phyloP scores from a whole-genome alignment of 495 filamentous ascomycete genomes.

The Usnea hakonensis region DNA sequence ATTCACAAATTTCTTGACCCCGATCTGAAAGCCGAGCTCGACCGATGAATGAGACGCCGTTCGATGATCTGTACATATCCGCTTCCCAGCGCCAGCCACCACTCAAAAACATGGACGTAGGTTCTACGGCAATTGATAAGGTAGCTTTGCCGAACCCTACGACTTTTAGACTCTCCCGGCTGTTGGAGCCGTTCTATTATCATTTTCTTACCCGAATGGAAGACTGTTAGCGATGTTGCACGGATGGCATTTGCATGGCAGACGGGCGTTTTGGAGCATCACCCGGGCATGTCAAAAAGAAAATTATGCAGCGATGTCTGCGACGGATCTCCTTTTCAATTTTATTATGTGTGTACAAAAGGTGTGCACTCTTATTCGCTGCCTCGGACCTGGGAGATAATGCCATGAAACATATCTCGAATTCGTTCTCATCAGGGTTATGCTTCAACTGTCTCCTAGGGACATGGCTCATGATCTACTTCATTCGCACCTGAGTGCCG shows the following conservation, averaged over 20 bases:
- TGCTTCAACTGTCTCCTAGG: neutral
- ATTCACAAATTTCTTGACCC: constrained; percentile 24
- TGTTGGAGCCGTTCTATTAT: neutral
- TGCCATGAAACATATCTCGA: constrained; percentile 1
- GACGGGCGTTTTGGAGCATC: constrained; percentile 13
- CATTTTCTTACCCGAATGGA: neutral
- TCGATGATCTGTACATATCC: constrained; percentile 1
- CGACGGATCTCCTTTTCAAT: constrained; percentile 11
- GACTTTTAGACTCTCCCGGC: neutral
- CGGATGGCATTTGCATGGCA: constrained; percentile 15
- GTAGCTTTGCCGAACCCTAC: neutral
- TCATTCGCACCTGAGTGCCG: constrained; percentile 6
- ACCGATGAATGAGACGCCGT: constrained; percentile 13
- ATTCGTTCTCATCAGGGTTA: neutral
- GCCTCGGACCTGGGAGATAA: constrained; percentile 4
- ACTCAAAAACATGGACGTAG: neutral
- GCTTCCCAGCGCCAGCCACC: neutral
- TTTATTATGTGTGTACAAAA: neutral
- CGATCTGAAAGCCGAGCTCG: constrained; percentile 23
- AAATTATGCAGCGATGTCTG: constrained; percentile 12
- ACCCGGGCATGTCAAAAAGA: neutral
- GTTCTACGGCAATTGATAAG: neutral
- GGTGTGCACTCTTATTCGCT: constrained; percentile 7
- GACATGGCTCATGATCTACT: constrained; percentile 2
- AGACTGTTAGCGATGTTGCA: constrained; percentile 2